Evolutionary conservation across 306 rosid genomes (phyloP).

Genomic region (Quercus engelmannii): DNA sequence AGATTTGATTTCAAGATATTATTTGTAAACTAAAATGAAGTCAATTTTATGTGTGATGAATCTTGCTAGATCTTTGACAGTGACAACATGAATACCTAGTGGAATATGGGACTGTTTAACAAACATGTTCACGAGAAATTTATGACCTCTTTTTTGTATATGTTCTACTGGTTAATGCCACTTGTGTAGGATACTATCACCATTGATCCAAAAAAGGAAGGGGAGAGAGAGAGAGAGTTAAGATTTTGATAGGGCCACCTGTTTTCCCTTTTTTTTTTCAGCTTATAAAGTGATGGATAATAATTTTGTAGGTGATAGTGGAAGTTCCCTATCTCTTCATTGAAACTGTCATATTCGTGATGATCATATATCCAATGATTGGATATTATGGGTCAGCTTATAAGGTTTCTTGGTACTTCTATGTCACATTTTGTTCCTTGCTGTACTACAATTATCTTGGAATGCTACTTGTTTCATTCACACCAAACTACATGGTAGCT

Average conservation of each 20-base stretch:
- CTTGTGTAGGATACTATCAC: neutral
- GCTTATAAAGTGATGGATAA: neutral
- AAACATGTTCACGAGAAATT: too few species aligned
- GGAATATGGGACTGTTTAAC: too few species aligned
- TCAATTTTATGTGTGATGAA: too few species aligned
- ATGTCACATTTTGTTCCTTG: conserved; percentile 26
- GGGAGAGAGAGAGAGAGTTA: too few species aligned
- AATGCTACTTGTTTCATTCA: conserved; percentile 19
- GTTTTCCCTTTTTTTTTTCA: too few species aligned
- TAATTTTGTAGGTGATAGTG: conserved; percentile 29
- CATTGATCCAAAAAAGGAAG: neutral
- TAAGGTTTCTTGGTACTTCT: conserved; percentile 41
- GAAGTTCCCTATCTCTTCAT: conserved; percentile 41
- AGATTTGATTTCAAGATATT: too few species aligned
- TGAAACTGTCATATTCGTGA: conserved; percentile 5
- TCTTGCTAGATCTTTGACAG: too few species aligned
- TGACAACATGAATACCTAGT: too few species aligned
- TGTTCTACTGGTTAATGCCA: neutral
- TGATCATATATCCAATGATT: conserved; percentile 39
- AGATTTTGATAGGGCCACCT: too few species aligned
- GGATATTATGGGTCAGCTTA: conserved; percentile 31
- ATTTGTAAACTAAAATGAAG: too few species aligned
- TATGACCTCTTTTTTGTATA: too few species aligned
- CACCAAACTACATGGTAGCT: conserved; percentile 35
- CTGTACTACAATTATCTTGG: conserved; percentile 36